Evolutionary conservation across 2,329 filamentous ascomycete species (phyloP), one percentile per base, ranked within the genome.

Genomic region (Aspergillus sclerotialis): DNA sequence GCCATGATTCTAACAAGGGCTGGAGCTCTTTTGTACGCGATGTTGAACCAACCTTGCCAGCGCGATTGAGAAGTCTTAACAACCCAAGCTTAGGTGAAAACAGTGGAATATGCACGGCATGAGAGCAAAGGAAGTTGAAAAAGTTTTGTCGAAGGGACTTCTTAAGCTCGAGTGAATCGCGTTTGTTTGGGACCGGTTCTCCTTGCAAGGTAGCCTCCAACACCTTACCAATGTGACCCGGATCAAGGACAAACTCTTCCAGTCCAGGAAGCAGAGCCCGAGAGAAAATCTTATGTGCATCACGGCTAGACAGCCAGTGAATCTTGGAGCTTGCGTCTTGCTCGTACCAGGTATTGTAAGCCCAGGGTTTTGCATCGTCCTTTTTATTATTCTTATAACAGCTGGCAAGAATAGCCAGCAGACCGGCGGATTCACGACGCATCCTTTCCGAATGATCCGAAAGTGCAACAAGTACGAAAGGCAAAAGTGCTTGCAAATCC

Each of bases 181-280:
- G 55, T 12, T 56, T 50, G 14, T 57, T 29, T 7, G 10, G 19
- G 27, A 44, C 45, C 36, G 44, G 38, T 16, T 52, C 44, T 34
- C 75, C 75, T 45, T 80, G 77, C 8, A 92, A 56, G 0, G 72
- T 63, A 19, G 68, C 70, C 39, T 75, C 70, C 4, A 94, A 57
- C 2, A 80, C 72, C 13, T 75, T 75, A 16, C 73, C 66, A 28
- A 94, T 70, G 40, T 92, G 80, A 17, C 73, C 75, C 4, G 77
- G 67, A 53, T 96, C 88, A 45, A 95, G 75, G 3, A 90, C 72
- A 50, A 82, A 93, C 60, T 95, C 92, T 60, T 95, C 89, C 7
- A 94, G 64, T 2, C 74, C 76, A 0, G 85, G 85, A 13, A 86
- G 58, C n/a, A 95, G 62, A 24, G 83, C 70, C 13, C 76, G 69